Evolutionary conservation across 257 asterid genomes (phyloP), one percentile per base, ranked within the genome.

Genomic region (Leptodermis oblonga): DNA sequence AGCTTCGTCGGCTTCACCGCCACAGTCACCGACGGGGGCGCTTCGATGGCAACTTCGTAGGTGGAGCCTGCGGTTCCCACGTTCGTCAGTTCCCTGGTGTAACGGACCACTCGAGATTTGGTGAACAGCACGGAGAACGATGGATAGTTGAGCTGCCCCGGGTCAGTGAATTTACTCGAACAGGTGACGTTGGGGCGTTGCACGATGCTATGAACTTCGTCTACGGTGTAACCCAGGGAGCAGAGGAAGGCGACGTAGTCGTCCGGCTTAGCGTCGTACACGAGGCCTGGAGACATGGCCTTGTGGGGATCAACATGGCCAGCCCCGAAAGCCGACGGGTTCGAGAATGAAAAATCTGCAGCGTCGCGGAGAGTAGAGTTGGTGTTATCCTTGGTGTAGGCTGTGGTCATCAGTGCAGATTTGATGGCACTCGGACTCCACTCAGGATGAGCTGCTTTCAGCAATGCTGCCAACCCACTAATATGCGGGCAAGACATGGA

Each of bases 71-170:
- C 80, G 46, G 73, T 80, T n/a, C 92, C 97, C n/a, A 91, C 97
- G 30, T 91, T 91, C 15, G 91, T 87, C 76, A 91, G 73, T 49
- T 30, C 74, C 0, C 95, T 83, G 34, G 90, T 81, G 86, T 88
- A 91, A 34, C 90, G 65, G 3, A 83, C 93, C 28, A 83, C 92
- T 70, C 92, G 80, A 0, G 96, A 83, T 70, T 77, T 82, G 76
- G 85, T 84, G 0, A 91, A 91, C 68, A 87, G 42, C 34, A 86
- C 86, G 0, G 97, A 87, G 83, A 91, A 91, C 0, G 95, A 91
- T 0, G 97, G 97, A 58, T 91, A 91, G 81, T 91, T 91, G 48
- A 91, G 88, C 83, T 87, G 93, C 25, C 97, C 93, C 0, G 97
- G 97, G 55, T 87, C 85, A 0, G 58, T 60, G 64, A 83, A 82